Evolutionary conservation across 2,329 filamentous ascomycete species (phyloP).

Genomic region (Nothopassalora personata): DNA sequence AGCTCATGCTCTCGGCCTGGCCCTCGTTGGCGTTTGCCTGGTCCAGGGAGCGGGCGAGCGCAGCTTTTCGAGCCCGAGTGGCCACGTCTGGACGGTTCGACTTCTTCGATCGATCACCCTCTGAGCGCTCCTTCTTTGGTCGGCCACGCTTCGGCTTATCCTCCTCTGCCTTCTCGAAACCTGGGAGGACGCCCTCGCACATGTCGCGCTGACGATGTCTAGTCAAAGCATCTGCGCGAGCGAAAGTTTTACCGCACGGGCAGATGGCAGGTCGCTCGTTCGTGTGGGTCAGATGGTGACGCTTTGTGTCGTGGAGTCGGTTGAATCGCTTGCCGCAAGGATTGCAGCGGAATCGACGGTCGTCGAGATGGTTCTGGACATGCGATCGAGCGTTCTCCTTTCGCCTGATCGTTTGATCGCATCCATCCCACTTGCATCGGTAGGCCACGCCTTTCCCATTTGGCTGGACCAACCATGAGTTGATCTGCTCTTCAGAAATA

Average conservation of each 20-base stretch:
- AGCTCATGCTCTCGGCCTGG: constrained; percentile 23
- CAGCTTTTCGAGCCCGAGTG: constrained; percentile 53
- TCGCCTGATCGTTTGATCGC: constrained; percentile 85
- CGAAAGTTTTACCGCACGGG: constrained; percentile 89
- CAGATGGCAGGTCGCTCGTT: constrained; percentile 94
- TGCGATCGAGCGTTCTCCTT: constrained; percentile 99
- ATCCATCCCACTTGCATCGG: constrained; percentile 57
- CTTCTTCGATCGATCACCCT: constrained; percentile 16
- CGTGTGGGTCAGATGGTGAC: constrained; percentile 95
- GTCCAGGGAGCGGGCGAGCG: constrained; percentile 45
- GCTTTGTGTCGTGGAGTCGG: constrained; percentile 91
- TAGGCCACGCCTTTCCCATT: constrained; percentile 40
- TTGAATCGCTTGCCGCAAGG: constrained; percentile 95
- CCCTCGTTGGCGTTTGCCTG: constrained; percentile 13
- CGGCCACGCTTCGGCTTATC: constrained; percentile 64
- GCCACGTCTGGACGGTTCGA: constrained; percentile 50
- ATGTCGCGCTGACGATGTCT: constrained; percentile 91
- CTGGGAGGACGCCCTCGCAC: constrained; percentile 92
- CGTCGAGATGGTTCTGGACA: constrained; percentile 94
- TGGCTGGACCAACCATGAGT: constrained; percentile 46
- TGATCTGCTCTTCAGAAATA: constrained; percentile 72
- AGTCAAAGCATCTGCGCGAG: constrained; percentile 89
- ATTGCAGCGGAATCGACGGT: constrained; percentile 90
- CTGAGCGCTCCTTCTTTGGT: constrained; percentile 53
- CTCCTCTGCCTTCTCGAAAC: constrained; percentile 49